phyloP scores from a whole-genome alignment of 1,284 basidiomycete species.

The Sparassis latifolia region DNA sequence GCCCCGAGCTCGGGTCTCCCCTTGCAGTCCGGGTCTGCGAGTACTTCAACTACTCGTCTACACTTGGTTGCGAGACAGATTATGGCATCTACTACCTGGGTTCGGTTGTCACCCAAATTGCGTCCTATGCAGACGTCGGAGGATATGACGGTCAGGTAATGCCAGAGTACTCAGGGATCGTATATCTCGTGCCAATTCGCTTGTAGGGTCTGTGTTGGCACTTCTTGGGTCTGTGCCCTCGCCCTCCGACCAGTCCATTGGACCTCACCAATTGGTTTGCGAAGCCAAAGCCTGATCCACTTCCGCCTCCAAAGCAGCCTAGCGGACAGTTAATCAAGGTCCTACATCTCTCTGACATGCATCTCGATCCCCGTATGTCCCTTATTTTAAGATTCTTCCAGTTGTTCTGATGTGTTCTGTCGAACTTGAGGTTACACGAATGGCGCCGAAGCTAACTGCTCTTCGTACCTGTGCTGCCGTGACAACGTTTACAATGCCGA shows the following conservation, averaged over 20 bases:
- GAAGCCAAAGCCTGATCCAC: slow-evolving; percentile 64
- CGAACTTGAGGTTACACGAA: slow-evolving; percentile 52
- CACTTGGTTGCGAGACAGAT: slow-evolving; percentile 35
- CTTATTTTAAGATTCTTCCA: background rate
- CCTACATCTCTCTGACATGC: slow-evolving; percentile 73
- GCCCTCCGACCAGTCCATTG: slow-evolving; percentile 44
- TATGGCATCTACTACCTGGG: slow-evolving; percentile 48
- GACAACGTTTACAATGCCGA: slow-evolving; percentile 43
- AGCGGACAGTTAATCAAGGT: slow-evolving; percentile 67
- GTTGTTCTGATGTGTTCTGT: background rate
- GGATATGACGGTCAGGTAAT: slow-evolving; percentile 65
- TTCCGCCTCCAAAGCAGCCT: slow-evolving; percentile 45
- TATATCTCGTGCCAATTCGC: slow-evolving; percentile 30
- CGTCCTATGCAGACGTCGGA: slow-evolving; percentile 58
- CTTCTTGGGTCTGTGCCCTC: slow-evolving; percentile 44
- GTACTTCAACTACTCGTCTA: slow-evolving; percentile 44
- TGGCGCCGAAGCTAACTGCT: slow-evolving; percentile 71
- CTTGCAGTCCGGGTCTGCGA: slow-evolving; percentile 59
- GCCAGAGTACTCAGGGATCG: no score
- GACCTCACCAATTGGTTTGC: slow-evolving; percentile 53
- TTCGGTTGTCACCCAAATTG: slow-evolving; percentile 58
- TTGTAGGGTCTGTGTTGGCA: slow-evolving; percentile 33
- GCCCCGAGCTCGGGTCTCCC: slow-evolving; percentile 53
- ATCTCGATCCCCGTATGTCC: slow-evolving; percentile 62
- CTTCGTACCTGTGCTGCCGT: slow-evolving; percentile 66